phyloP scores from a whole-genome alignment of 2,329 filamentous ascomycete species.

The Conoideocrella luteorostrata region DNA sequence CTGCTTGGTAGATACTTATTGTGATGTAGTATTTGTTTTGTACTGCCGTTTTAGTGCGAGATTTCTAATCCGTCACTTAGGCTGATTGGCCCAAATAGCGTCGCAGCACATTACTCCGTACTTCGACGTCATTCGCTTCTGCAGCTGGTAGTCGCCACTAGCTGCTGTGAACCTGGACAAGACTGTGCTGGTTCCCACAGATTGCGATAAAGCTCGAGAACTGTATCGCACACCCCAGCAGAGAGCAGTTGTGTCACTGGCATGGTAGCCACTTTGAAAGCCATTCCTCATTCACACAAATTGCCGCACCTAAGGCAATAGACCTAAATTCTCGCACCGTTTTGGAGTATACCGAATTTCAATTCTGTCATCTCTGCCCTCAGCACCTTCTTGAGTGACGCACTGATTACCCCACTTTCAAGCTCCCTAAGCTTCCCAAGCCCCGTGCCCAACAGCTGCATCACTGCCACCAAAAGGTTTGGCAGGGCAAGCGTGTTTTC shows the following conservation, averaged over 20 bases:
- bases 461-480: too few species aligned
- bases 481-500: not conserved
- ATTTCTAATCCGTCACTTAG: too few species aligned
- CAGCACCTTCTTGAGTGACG: not conserved
- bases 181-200: too few species aligned
- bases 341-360: not conserved
- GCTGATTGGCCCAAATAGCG: not conserved
- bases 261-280: not conserved
- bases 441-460: not conserved
- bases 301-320: not conserved
- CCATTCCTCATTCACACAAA: constrained; percentile 2
- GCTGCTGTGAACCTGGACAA: not conserved
- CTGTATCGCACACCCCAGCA: not conserved
- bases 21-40: too few species aligned
- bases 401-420: not conserved
- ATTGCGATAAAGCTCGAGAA: constrained; percentile 3
- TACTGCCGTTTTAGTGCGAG: too few species aligned
- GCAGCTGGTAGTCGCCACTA: not conserved
- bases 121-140: constrained; percentile 8
- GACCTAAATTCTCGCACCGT: not conserved
- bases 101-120: not conserved
- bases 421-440: not conserved
- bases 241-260: not conserved
- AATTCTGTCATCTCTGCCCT: not conserved
- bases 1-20: too few species aligned